phyloP scores from a whole-genome alignment of 768 basidiomycete genomes.

The Tulasnella sp. region DNA sequence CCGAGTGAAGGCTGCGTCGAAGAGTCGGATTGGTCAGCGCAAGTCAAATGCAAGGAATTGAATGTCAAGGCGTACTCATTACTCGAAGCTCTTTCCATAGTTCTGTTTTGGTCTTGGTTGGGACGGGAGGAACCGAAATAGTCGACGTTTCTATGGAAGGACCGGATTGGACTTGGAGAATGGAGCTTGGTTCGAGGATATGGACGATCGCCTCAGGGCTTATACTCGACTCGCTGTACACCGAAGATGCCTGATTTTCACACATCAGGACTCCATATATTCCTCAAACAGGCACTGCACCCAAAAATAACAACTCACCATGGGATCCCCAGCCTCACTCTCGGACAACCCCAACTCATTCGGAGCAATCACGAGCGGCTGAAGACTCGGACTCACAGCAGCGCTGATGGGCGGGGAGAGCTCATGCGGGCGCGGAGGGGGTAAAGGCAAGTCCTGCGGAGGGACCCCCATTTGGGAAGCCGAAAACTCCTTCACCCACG shows the following conservation, averaged over 20 bases:
- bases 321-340: background rate
- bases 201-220: background rate
- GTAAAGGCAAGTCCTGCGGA: background rate
- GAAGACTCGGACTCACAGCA: background rate
- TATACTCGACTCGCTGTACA: background rate
- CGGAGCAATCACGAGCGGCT: background rate
- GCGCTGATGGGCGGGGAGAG: background rate
- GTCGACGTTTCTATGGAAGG: background rate
- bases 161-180: background rate
- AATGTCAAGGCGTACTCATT: slow-evolving; percentile 39
- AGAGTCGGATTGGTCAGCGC: background rate
- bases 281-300: background rate
- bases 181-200: background rate
- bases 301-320: background rate
- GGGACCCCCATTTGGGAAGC: background rate
- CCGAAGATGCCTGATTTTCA: background rate
- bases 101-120: slow-evolving; percentile 54
- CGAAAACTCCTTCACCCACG: slow-evolving; percentile 35
- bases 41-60: background rate
- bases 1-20: slow-evolving; percentile 62
- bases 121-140: background rate
- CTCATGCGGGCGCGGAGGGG: background rate
- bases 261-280: background rate
- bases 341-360: background rate
- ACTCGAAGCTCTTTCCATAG: slow-evolving; percentile 92